Conservation (phyloP, 768 basidiomycete species). For the Termitomyces eurrhizus region DNA sequence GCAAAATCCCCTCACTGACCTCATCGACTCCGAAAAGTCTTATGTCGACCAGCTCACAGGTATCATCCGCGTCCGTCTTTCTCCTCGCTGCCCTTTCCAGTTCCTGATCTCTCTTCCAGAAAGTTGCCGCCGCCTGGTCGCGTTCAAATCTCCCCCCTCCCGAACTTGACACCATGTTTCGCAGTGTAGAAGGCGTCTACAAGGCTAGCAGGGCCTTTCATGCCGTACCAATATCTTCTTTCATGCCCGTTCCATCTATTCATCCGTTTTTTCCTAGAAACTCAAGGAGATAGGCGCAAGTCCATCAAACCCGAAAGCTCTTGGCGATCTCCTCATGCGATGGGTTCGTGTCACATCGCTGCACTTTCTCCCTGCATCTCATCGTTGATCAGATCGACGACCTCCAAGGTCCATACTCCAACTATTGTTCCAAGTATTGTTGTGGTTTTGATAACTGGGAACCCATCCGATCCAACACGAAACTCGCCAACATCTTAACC, state of each 20-base stretch:
- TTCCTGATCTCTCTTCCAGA: conserved; percentile 44
- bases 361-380: conserved; percentile 10
- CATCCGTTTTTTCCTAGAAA: conserved; percentile 52
- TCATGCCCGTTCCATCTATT: conserved; percentile 3
- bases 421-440: conserved; percentile 69
- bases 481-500: conserved; percentile 62
- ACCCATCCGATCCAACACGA: conserved; percentile 71
- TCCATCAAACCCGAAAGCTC: conserved; percentile 88
- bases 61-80: conserved; percentile 75
- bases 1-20: conserved; percentile 81
- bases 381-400: conserved; percentile 74
- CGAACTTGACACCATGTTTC: conserved; percentile 91
- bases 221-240: conserved; percentile 39
- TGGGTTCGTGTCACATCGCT: conserved; percentile 62
- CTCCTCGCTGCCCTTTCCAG: conserved; percentile 8
- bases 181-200: conserved; percentile 89
- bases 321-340: conserved; percentile 94
- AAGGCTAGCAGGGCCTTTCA: conserved; percentile 84
- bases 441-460: conserved; percentile 82
- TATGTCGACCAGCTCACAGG: conserved; percentile 91
- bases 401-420: conserved; percentile 80
- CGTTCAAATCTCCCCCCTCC: conserved; percentile 89
- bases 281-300: conserved; percentile 91
- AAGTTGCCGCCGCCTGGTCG: conserved; percentile 98
- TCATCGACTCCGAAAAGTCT: conserved; percentile 88